phyloP scores from a whole-genome alignment of 495 filamentous ascomycete species.

The Entonaema liquescens region DNA sequence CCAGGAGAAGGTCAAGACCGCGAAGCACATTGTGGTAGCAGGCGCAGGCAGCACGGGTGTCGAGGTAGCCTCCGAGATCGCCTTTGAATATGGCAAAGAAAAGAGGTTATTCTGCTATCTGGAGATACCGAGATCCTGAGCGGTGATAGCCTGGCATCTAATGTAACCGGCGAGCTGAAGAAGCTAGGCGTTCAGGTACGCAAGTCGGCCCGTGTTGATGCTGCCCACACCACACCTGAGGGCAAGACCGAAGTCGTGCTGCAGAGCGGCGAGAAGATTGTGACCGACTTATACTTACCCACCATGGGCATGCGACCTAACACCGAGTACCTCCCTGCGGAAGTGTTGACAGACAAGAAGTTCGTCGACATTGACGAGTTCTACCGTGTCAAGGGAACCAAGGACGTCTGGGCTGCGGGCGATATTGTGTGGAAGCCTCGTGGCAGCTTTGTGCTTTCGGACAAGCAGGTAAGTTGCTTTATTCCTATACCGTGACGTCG shows the following conservation, averaged over 20 bases:
- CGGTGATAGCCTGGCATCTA: slow-evolving; percentile 47
- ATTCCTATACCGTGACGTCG: background rate
- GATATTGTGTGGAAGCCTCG: slow-evolving; percentile 59
- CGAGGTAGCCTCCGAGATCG: slow-evolving; percentile 55
- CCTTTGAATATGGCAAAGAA: slow-evolving; percentile 56
- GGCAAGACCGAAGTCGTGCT: slow-evolving; percentile 53
- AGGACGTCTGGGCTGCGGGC: slow-evolving; percentile 63
- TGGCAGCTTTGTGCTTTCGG: slow-evolving; percentile 55
- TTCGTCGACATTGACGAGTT: slow-evolving; percentile 66
- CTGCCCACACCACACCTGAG: slow-evolving; percentile 27
- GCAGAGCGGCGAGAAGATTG: slow-evolving; percentile 50
- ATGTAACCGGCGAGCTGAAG: slow-evolving; percentile 54
- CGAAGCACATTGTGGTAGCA: slow-evolving; percentile 55
- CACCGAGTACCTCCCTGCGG: slow-evolving; percentile 63
- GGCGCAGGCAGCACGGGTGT: slow-evolving; percentile 56
- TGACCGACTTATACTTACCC: slow-evolving; percentile 69
- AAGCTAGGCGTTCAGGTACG: slow-evolving; percentile 61
- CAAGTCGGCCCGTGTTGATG: slow-evolving; percentile 49
- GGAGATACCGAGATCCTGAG: slow-evolving; percentile 52
- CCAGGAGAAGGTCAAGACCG: slow-evolving; percentile 43
- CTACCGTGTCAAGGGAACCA: slow-evolving; percentile 56
- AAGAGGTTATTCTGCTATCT: slow-evolving; percentile 60
- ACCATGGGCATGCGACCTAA: slow-evolving; percentile 69
- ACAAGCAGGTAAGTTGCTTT: slow-evolving; percentile 51
- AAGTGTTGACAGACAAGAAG: slow-evolving; percentile 58